Evolutionary conservation across 306 rosid species (phyloP).

Genomic region (Heteromeles arbutifolia): DNA sequence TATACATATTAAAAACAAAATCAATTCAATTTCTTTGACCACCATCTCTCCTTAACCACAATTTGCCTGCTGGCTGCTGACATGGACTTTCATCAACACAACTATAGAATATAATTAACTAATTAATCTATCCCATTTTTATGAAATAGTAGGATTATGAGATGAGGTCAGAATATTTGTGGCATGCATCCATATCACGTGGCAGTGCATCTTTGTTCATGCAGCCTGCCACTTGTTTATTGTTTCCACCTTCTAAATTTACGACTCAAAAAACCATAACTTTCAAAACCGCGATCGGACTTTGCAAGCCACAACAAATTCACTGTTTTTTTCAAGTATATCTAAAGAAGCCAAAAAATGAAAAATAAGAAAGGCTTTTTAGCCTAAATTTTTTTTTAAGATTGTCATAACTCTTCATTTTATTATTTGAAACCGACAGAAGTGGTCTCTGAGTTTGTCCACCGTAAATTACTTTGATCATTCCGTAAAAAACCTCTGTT

Average conservation of each 20-base stretch:
- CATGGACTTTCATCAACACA: not conserved
- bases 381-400: too few species aligned
- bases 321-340: too few species aligned
- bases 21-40: conserved; percentile 14
- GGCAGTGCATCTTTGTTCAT: conserved; percentile 34
- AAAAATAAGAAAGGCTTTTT: too few species aligned
- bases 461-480: too few species aligned
- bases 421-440: too few species aligned
- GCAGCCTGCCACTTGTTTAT: conserved; percentile 33
- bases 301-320: conserved; percentile 22
- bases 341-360: too few species aligned
- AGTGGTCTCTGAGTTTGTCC: too few species aligned
- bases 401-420: too few species aligned
- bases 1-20: not conserved
- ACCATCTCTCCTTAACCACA: not conserved
- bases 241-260: conserved; percentile 23
- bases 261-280: conserved; percentile 18
- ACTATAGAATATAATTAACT: not conserved
- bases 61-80: not conserved
- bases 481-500: too few species aligned
- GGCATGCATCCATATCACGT: conserved; percentile 13
- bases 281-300: conserved; percentile 31
- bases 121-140: not conserved
- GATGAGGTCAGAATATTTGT: conserved; percentile 15
- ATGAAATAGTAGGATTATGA: not conserved